Conservation (phyloP, 306 rosid species). For the Chamaecrista fasciculata region DNA sequence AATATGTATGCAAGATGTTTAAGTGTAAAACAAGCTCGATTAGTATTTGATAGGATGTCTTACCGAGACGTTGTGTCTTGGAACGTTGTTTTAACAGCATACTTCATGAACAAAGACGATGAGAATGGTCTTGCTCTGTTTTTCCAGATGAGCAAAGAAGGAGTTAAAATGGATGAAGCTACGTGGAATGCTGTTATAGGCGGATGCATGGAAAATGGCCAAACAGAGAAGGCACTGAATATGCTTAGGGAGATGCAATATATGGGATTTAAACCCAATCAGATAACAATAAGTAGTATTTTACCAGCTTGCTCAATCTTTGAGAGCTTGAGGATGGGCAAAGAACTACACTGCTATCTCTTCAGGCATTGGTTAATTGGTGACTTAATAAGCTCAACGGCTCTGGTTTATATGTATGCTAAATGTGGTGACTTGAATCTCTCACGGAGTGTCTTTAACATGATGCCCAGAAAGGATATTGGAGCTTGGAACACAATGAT, state of each 20-base stretch:
- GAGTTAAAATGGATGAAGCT: slow-evolving; percentile 39
- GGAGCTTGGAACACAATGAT: slow-evolving; percentile 65
- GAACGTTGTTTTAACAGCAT: slow-evolving; percentile 52
- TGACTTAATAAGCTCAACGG: slow-evolving; percentile 43
- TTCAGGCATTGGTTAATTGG: slow-evolving; percentile 40
- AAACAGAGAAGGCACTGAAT: slow-evolving; percentile 38
- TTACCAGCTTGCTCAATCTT: slow-evolving; percentile 53
- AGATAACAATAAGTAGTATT: slow-evolving; percentile 44
- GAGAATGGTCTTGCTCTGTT: slow-evolving; percentile 45
- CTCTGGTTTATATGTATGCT: slow-evolving; percentile 47
- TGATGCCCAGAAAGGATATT: slow-evolving; percentile 44
- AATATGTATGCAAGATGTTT: slow-evolving; percentile 51
- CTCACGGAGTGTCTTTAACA: slow-evolving; percentile 35
- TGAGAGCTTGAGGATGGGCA: slow-evolving; percentile 54
- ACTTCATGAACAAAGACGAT: slow-evolving; percentile 44
- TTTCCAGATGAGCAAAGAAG: slow-evolving; percentile 42
- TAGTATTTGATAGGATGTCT: slow-evolving; percentile 47
- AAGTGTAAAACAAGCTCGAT: slow-evolving; percentile 38
- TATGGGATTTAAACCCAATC: slow-evolving; percentile 50
- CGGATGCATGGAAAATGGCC: slow-evolving; percentile 53
- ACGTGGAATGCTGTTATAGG: slow-evolving; percentile 61
- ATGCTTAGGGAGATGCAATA: slow-evolving; percentile 55
- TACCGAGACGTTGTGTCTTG: slow-evolving; percentile 50
- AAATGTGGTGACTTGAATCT: slow-evolving; percentile 60
- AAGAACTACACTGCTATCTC: slow-evolving; percentile 52